phyloP scores from a whole-genome alignment of 2,329 filamentous ascomycete species.

The Rhynchosporium agropyri region DNA sequence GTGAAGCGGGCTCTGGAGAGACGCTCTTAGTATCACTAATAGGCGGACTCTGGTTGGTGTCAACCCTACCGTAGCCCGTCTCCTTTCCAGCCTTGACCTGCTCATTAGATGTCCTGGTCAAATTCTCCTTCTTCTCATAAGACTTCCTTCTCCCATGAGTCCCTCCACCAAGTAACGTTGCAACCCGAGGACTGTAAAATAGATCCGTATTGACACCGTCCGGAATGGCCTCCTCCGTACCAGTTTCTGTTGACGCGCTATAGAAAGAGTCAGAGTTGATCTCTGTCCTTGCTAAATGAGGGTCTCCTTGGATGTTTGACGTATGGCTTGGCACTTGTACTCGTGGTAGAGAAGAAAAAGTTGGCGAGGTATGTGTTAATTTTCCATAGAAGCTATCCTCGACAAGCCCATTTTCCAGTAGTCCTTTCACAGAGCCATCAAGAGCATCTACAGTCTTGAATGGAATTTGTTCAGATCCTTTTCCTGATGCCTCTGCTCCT shows the following conservation, averaged over 20 bases:
- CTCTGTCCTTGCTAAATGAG: slow-evolving; percentile 26
- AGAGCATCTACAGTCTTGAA: slow-evolving; percentile 51
- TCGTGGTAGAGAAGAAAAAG: slow-evolving; percentile 55
- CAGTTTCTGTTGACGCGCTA: slow-evolving; percentile 41
- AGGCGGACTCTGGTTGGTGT: slow-evolving; percentile 32
- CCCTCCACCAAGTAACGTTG: slow-evolving; percentile 55
- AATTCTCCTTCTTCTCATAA: slow-evolving; percentile 42
- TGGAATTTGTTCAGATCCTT: slow-evolving; percentile 50
- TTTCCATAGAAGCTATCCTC: slow-evolving; percentile 60
- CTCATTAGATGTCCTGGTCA: slow-evolving; percentile 43
- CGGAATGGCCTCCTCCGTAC: slow-evolving; percentile 47
- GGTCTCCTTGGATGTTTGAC: slow-evolving; percentile 42
- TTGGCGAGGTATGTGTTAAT: slow-evolving; percentile 49
- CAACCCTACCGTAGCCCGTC: slow-evolving; percentile 45
- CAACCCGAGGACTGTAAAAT: slow-evolving; percentile 62
- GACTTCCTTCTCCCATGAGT: slow-evolving; percentile 32
- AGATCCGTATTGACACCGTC: slow-evolving; percentile 62
- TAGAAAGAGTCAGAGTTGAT: slow-evolving; percentile 43
- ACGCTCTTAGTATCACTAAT: background rate
- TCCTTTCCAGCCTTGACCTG: slow-evolving; percentile 36
- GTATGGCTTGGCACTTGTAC: slow-evolving; percentile 57
- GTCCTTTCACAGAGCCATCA: slow-evolving; percentile 24
- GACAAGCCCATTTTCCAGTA: slow-evolving; percentile 42
- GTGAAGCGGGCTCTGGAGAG: background rate
- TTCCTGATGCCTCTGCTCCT: slow-evolving; percentile 42